Evolutionary conservation across 345 rosid genomes (phyloP), one percentile per base, ranked within the genome.

Genomic region (Linum lewisii): DNA sequence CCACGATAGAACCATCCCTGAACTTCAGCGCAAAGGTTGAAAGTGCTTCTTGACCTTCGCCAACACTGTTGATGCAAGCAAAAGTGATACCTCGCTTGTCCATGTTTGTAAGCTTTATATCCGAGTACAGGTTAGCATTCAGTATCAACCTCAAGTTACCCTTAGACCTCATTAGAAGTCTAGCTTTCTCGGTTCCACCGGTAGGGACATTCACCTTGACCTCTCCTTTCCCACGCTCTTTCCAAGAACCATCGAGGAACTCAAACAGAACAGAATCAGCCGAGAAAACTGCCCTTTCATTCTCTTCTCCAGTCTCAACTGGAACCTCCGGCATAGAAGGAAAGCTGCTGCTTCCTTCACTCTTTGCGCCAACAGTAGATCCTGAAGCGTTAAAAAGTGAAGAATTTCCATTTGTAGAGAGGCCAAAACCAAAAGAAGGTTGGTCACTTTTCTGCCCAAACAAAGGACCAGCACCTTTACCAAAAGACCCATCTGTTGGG

Each of bases 161-260:
- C 75, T 75, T 82, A 26, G 94, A 75, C 78, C 99, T 85, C 99
- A 93, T 93, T 5, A 93, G 69, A 21, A 93, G 63, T 58, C 99
- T 85, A 50, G 86, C 89, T 69, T 63, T 85, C 63, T 79, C 84
- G 3, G 72, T 10, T 18, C 74, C 94, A 5, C 69, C 24, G 47
- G 85, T 76, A 1, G 84, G 78, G 7, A 89, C 86, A 37, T 93
- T 90, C 66, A 93, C 90, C 76, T 84, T 93, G 53, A 89, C 65
- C 61, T 81, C 99, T 67, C 99, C 97, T 79, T 93, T 90, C 7
- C 99, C 99, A 15, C 99, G 96, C 73, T 93, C 99, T 81, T 87
- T 93, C 99, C 99, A 93, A 38, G 73, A 69, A 22, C 88, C 84
- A 60, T 84, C 86, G 6, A 73, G 55, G 67, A 58, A 93, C 61